Percentiles rank a stretch among this genome's conserved stretches.
These are phyloP conservation scores for Lactuca sativa DNA, from an alignment of 129 eudicot species.

Conservation along the genomic window DNA sequence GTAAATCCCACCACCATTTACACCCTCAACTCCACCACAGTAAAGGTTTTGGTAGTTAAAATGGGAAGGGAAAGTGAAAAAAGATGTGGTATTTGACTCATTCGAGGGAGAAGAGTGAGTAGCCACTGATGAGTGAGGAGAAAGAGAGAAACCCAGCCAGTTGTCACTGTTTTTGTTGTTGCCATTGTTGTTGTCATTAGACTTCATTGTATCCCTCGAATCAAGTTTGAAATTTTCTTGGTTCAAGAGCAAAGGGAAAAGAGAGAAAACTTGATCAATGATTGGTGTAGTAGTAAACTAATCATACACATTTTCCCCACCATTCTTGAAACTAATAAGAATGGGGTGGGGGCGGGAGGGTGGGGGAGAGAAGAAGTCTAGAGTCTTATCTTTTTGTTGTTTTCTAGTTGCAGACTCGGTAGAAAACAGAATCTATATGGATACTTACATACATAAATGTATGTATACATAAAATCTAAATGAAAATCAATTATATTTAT, in stretches of 20 bases:
- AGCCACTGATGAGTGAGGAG: conserved; percentile 46
- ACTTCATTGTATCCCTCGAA: conserved; percentile 41
- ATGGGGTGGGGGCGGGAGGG: conserved; percentile 6
- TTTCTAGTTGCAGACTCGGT: conserved; percentile 35
- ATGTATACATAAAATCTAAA: conserved; percentile 4
- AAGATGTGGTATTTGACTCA: conserved; percentile 21
- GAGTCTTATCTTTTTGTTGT: conserved; percentile 37
- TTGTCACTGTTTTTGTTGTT: conserved; percentile 31
- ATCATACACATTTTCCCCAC: conserved; percentile 12
- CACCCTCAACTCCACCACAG: conserved; percentile 50
- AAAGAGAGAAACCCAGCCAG: conserved; percentile 89
- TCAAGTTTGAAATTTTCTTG: background rate
- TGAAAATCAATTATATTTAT: conserved; percentile 12
- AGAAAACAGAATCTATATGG: conserved; percentile 35
- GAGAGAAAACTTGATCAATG: conserved; percentile 30
- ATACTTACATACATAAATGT: conserved; percentile 7
- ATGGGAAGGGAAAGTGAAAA: conserved; percentile 36
- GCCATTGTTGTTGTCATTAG: conserved; percentile 36
- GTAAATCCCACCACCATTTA: conserved; percentile 42
- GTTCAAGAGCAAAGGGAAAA: background rate
- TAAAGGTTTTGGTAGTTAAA: conserved; percentile 52
- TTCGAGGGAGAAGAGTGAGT: conserved; percentile 19
- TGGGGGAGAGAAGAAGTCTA: conserved; percentile 5
- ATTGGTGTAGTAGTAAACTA: conserved; percentile 47
- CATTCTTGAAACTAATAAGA: conserved; percentile 27